A percentile compares a stretch with the other conserved stretches of the same genome.
Evolutionary conservation across 192 early-diverging fungal genomes (phyloP).

Genomic region (Phycomyces nitens): DNA sequence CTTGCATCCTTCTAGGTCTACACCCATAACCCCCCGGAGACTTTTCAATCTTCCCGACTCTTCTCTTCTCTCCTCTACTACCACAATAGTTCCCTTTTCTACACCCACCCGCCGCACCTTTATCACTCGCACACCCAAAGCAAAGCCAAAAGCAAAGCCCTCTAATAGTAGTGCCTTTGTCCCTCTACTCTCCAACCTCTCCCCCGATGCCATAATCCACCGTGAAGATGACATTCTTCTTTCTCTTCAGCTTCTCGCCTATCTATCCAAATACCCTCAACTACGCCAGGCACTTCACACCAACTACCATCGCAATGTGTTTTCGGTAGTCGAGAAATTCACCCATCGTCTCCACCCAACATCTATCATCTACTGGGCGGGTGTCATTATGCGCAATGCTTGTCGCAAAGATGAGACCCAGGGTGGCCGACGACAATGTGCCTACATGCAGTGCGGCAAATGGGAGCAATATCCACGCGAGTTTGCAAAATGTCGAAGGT

Average conservation of each 20-base stretch:
- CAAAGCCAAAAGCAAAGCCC: conserved; percentile 18
- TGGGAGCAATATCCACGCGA: conserved; percentile 72
- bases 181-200: conserved; percentile 37
- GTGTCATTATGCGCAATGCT: conserved; percentile 77
- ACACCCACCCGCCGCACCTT: conserved; percentile 24
- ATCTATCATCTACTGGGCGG: conserved; percentile 71
- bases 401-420: conserved; percentile 73
- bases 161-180: conserved; percentile 19
- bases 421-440: conserved; percentile 73
- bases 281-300: conserved; percentile 64
- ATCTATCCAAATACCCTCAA: conserved; percentile 85
- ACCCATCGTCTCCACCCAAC: conserved; percentile 62
- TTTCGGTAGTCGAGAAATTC: conserved; percentile 74
- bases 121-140: conserved; percentile 6
- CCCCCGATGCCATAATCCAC: conserved; percentile 45
- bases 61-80: conserved; percentile 4
- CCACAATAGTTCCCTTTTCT: conserved; percentile 8
- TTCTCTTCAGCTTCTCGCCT: conserved; percentile 81
- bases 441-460: conserved; percentile 72
- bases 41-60: background rate
- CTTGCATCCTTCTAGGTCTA: conserved; percentile 8
- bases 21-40: conserved; percentile 7
- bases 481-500: conserved; percentile 85
- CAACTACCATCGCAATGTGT: conserved; percentile 58
- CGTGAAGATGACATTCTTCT: conserved; percentile 80